Percentiles rank a stretch among this genome's conserved stretches.
Conservation (phyloP, 495 filamentous ascomycete species). For the Xylaria flabelliformis region DNA sequence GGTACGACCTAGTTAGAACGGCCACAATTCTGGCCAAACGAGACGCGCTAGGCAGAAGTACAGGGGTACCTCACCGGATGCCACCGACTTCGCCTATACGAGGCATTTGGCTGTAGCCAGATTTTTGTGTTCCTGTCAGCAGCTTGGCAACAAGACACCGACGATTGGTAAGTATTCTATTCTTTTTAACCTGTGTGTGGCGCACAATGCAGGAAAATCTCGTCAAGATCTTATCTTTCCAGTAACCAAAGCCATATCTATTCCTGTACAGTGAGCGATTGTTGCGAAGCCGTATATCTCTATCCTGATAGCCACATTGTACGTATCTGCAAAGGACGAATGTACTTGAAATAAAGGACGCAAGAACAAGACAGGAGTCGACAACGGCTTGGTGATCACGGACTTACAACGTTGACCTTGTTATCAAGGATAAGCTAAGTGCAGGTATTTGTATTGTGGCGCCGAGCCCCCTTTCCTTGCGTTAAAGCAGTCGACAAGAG, state of each 20-base stretch:
- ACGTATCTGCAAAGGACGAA: neutral
- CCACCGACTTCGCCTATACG: constrained; percentile 19
- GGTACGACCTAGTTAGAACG: constrained; percentile 15
- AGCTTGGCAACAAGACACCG: constrained; percentile 9
- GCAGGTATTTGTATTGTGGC: constrained; percentile 18
- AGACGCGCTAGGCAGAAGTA: constrained; percentile 9
- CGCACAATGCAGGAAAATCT: neutral
- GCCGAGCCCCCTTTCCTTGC: constrained; percentile 27
- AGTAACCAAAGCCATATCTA: neutral
- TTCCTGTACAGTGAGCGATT: neutral
- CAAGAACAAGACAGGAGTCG: neutral
- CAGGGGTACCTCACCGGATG: constrained; percentile 23
- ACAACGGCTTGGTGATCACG: neutral
- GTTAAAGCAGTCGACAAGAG: constrained; percentile 10
- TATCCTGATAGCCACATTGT: neutral
- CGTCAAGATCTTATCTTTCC: neutral
- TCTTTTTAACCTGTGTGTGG: neutral
- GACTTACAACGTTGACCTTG: neutral
- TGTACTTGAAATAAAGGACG: neutral
- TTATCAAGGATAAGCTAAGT: neutral
- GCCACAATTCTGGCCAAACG: neutral
- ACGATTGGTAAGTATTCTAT: neutral
- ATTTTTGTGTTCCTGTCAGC: constrained; percentile 21
- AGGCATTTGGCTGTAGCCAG: constrained; percentile 1
- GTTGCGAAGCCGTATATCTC: neutral